These are phyloP conservation scores for Sambucus nigra DNA, from an alignment of 129 eudicot species.

Conservation along the genomic window DNA sequence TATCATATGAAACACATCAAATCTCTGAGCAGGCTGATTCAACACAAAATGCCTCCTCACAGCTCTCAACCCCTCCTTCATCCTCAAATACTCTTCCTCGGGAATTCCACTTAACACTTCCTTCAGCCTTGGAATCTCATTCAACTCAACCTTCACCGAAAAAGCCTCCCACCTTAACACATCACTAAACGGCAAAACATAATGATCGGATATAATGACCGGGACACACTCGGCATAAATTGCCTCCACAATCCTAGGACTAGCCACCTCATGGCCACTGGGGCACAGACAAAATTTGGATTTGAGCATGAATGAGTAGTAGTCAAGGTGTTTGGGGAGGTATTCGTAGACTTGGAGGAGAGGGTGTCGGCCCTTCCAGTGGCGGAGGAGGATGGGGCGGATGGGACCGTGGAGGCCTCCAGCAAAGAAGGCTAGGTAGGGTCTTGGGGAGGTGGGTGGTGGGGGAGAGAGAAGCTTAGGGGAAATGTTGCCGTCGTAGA, in stretches of 20 bases:
- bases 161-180: constrained; percentile 81
- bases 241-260: constrained; percentile 85
- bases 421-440: constrained; percentile 75
- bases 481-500: constrained; percentile 36
- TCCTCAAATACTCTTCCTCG: constrained; percentile 39
- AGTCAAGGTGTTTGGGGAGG: constrained; percentile 60
- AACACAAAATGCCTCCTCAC: constrained; percentile 72
- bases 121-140: constrained; percentile 51
- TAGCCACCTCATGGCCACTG: constrained; percentile 92
- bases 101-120: constrained; percentile 42
- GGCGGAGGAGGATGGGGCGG: constrained; percentile 61
- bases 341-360: constrained; percentile 57
- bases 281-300: constrained; percentile 88
- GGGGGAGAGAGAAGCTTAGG: constrained; percentile 39
- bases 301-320: constrained; percentile 44
- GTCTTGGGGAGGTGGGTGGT: constrained; percentile 31
- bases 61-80: constrained; percentile 57
- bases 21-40: constrained; percentile 59
- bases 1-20: constrained; percentile 86
- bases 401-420: constrained; percentile 92
- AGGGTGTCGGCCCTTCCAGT: constrained; percentile 56
- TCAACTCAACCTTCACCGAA: constrained; percentile 44
- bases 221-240: constrained; percentile 83
- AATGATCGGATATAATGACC: constrained; percentile 58
- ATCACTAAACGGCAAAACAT: constrained; percentile 83